These are phyloP conservation scores for Penicillium corylophilum DNA, from an alignment of 2,329 filamentous ascomycete genomes.

Conservation along the genomic window DNA sequence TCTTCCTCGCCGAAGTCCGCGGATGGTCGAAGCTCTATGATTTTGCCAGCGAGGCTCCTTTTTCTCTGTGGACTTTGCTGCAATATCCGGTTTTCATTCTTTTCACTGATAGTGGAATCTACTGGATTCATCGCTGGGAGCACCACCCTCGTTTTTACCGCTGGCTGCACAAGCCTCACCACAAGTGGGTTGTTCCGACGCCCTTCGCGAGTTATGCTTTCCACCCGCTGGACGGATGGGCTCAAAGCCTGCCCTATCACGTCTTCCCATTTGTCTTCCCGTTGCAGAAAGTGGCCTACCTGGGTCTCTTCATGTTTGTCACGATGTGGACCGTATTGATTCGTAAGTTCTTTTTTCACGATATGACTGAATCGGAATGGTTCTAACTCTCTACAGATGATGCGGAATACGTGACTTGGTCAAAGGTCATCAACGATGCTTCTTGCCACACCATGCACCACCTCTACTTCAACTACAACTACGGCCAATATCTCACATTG, in stretches of 20 bases:
- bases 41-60: slow-evolving; percentile 67
- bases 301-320: slow-evolving; percentile 82
- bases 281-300: slow-evolving; percentile 83
- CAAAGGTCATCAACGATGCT: slow-evolving; percentile 76
- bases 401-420: slow-evolving; percentile 86
- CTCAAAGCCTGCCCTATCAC: slow-evolving; percentile 87
- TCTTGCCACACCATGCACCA: slow-evolving; percentile 95
- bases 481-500: slow-evolving; percentile 88
- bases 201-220: slow-evolving; percentile 91
- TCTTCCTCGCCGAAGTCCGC: slow-evolving; percentile 79
- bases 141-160: slow-evolving; percentile 82
- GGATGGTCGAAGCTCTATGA: slow-evolving; percentile 88
- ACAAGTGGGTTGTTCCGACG: slow-evolving; percentile 99
- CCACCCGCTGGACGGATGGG: slow-evolving; percentile 87
- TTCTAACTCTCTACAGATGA: slow-evolving; percentile 56
- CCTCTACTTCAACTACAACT: slow-evolving; percentile 85
- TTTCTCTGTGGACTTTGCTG: slow-evolving; percentile 69
- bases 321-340: slow-evolving; percentile 97
- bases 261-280: slow-evolving; percentile 89
- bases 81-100: slow-evolving; percentile 85
- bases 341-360: slow-evolving; percentile 33
- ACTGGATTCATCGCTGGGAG: slow-evolving; percentile 83
- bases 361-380: background rate
- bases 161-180: slow-evolving; percentile 88
- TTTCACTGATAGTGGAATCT: slow-evolving; percentile 86